Conservation (phyloP, 257 asterid species). For the Solanum clarkiae region DNA sequence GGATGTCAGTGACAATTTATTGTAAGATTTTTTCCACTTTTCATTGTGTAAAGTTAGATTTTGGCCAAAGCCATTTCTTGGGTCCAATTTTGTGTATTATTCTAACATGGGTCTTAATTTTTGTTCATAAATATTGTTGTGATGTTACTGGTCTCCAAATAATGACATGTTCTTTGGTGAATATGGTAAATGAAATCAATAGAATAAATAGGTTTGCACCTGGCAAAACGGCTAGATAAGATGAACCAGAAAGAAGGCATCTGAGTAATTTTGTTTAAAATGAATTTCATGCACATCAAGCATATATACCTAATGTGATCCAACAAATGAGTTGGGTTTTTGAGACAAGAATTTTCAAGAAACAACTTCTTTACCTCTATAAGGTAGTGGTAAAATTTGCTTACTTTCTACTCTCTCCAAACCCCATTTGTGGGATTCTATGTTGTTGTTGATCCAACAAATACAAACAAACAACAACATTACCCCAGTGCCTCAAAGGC, state of each 20-base stretch:
- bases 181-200: neutral
- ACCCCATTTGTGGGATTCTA: too few species aligned
- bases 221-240: neutral
- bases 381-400: too few species aligned
- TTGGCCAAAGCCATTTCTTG: neutral
- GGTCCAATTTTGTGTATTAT: neutral
- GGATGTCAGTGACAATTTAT: neutral
- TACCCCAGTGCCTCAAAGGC: too few species aligned
- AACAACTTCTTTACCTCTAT: too few species aligned
- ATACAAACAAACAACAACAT: too few species aligned
- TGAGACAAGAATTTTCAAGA: too few species aligned
- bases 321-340: too few species aligned
- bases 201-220: neutral
- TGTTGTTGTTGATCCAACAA: neutral
- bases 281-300: neutral
- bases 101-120: neutral
- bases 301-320: too few species aligned
- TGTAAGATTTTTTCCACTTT: neutral
- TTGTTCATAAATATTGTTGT: neutral
- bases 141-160: neutral
- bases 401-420: too few species aligned
- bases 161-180: neutral
- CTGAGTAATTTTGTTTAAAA: neutral
- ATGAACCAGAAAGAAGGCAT: neutral
- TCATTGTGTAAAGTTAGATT: neutral